A percentile compares a stretch with the other conserved stretches of the same genome.
phyloP scores from a whole-genome alignment of 2,329 filamentous ascomycete genomes.

The Fusarium staphyleae region DNA sequence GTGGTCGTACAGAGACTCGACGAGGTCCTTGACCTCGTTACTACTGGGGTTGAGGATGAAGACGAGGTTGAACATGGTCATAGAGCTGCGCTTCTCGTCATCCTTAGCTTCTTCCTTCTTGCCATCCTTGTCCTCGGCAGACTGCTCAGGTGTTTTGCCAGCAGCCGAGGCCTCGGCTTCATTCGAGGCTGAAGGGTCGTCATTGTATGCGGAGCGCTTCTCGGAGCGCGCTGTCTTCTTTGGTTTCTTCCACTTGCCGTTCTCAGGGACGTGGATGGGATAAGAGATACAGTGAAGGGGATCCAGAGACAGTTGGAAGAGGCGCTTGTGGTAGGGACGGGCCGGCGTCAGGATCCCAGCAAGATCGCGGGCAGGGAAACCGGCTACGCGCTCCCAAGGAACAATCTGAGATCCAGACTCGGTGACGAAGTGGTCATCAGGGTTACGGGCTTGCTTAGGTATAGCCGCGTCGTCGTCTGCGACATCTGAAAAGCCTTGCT shows the following conservation, averaged over 20 bases:
- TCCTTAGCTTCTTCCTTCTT: slow-evolving; percentile 48
- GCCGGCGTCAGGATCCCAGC: slow-evolving; percentile 81
- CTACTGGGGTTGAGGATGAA: slow-evolving; percentile 86
- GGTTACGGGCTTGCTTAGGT: slow-evolving; percentile 57
- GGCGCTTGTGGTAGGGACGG: slow-evolving; percentile 77
- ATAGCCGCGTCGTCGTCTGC: slow-evolving; percentile 48
- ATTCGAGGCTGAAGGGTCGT: slow-evolving; percentile 42
- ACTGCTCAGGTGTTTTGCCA: slow-evolving; percentile 40
- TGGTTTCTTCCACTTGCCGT: slow-evolving; percentile 77
- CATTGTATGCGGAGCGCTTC: slow-evolving; percentile 46
- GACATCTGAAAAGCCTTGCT: slow-evolving; percentile 47
- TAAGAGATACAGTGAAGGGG: slow-evolving; percentile 82
- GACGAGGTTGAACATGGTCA: slow-evolving; percentile 98
- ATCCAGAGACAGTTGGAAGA: slow-evolving; percentile 83
- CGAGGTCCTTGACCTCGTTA: slow-evolving; percentile 76
- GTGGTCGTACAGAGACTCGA: slow-evolving; percentile 82
- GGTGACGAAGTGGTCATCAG: slow-evolving; percentile 63
- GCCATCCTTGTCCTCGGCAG: slow-evolving; percentile 40
- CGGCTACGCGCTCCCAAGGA: slow-evolving; percentile 76
- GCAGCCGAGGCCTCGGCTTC: slow-evolving; percentile 39
- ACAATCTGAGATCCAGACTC: slow-evolving; percentile 65
- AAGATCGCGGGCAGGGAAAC: slow-evolving; percentile 77
- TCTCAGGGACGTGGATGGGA: slow-evolving; percentile 81
- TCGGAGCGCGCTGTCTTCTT: slow-evolving; percentile 58
- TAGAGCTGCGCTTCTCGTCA: slow-evolving; percentile 70